Conservation (phyloP, 257 asterid species). For the Petrea volubilis region DNA sequence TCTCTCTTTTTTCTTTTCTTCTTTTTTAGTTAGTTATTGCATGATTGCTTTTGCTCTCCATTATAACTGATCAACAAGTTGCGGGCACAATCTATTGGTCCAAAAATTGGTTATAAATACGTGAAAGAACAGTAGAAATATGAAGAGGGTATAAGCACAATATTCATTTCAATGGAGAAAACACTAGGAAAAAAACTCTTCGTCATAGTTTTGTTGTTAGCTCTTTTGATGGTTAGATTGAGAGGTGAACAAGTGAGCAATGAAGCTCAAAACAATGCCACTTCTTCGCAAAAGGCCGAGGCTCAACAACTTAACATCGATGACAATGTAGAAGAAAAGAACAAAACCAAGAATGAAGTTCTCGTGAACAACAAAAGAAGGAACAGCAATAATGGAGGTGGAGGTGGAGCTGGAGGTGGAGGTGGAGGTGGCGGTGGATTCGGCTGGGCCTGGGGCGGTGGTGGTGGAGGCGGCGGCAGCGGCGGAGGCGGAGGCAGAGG, state of each 20-base stretch:
- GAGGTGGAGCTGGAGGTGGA: too few relatives aligned
- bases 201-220: slow-evolving; percentile 17
- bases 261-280: not conserved
- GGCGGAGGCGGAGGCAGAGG: slow-evolving; percentile 2
- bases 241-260: slow-evolving; percentile 20
- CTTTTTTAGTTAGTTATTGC: not conserved
- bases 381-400: not conserved
- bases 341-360: not conserved
- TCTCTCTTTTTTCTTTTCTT: not conserved
- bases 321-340: not conserved
- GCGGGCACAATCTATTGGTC: not conserved
- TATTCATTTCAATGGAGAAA: slow-evolving; percentile 25
- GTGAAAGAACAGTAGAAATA: not conserved
- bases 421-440: slow-evolving; percentile 10
- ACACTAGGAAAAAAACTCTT: not conserved
- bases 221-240: slow-evolving; percentile 13
- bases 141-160: not conserved
- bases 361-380: slow-evolving; percentile 12
- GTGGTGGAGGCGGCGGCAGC: not conserved
- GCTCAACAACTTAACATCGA: not conserved
- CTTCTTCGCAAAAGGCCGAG: slow-evolving; percentile 12
- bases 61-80: not conserved
- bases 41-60: not conserved
- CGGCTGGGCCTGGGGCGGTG: slow-evolving; percentile 11
- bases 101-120: slow-evolving; percentile 32